phyloP scores from a whole-genome alignment of 495 filamentous ascomycete species.

The Aspergillus panamensis region DNA sequence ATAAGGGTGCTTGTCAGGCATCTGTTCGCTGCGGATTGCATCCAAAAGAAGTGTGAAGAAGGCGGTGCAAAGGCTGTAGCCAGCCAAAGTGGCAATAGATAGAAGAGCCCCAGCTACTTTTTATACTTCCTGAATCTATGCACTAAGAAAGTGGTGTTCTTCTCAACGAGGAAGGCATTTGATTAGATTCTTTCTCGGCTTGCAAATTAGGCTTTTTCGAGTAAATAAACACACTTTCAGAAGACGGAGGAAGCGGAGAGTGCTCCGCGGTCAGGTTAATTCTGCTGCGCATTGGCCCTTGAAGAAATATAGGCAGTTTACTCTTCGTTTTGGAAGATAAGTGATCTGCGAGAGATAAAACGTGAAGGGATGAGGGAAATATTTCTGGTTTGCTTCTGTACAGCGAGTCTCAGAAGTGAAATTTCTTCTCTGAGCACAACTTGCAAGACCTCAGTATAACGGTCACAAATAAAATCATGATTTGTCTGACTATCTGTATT shows the following conservation, averaged over 20 bases:
- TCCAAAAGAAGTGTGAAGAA: neutral
- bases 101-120: neutral
- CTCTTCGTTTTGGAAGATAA: neutral
- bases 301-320: neutral
- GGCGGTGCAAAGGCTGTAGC: neutral
- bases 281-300: neutral
- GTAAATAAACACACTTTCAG: neutral
- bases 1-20: neutral
- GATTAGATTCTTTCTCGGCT: neutral
- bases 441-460: no score
- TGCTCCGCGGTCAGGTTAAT: neutral
- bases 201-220: neutral
- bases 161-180: no score
- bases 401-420: no score
- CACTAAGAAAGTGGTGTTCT: no score
- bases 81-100: neutral
- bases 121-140: neutral
- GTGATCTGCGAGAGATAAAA: no score
- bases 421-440: neutral
- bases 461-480: no score
- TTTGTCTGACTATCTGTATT: neutral
- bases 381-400: no score
- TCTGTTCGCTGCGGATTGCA: neutral
- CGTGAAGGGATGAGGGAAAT: neutral
- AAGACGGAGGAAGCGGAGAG: constrained; percentile 1